phyloP scores from a whole-genome alignment of 148 eudicot species.

The Rhododendron molle region DNA sequence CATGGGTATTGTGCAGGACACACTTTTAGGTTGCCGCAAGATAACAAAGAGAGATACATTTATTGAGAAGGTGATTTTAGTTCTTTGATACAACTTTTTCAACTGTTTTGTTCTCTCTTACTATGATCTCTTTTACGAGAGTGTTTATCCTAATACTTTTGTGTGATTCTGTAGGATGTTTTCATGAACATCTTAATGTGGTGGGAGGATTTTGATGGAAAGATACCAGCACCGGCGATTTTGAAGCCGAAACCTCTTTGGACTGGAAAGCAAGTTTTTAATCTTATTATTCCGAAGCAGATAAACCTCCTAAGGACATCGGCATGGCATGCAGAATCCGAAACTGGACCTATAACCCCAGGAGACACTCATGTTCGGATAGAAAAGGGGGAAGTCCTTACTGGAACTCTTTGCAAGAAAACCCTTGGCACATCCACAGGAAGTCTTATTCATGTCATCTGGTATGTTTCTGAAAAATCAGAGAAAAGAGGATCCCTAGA shows the following conservation, averaged over 20 bases:
- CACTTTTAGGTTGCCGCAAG: slow-evolving; percentile 95
- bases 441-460: slow-evolving; percentile 95
- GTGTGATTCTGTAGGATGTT: slow-evolving; percentile 58
- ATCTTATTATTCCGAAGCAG: slow-evolving; percentile 96
- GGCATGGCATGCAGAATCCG: slow-evolving; percentile 88
- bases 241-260: slow-evolving; percentile 97
- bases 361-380: slow-evolving; percentile 93
- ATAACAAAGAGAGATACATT: slow-evolving; percentile 95
- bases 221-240: slow-evolving; percentile 91
- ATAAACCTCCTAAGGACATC: slow-evolving; percentile 82
- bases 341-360: slow-evolving; percentile 78
- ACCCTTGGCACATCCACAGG: slow-evolving; percentile 88
- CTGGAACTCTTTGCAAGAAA: slow-evolving; percentile 96
- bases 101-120: neutral
- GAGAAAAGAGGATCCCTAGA: neutral
- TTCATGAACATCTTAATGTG: slow-evolving; percentile 98
- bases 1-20: slow-evolving; percentile 99
- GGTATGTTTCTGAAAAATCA: slow-evolving; percentile 34
- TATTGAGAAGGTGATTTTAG: slow-evolving; percentile 70
- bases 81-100: neutral
- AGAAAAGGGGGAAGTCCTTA: slow-evolving; percentile 85
- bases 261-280: slow-evolving; percentile 99
- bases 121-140: neutral
- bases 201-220: slow-evolving; percentile 99
- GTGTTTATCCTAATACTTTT: neutral